Evolutionary conservation across 1,139 yeast genomes (phyloP).

Genomic region (Pneumocystis oryctolagi): DNA sequence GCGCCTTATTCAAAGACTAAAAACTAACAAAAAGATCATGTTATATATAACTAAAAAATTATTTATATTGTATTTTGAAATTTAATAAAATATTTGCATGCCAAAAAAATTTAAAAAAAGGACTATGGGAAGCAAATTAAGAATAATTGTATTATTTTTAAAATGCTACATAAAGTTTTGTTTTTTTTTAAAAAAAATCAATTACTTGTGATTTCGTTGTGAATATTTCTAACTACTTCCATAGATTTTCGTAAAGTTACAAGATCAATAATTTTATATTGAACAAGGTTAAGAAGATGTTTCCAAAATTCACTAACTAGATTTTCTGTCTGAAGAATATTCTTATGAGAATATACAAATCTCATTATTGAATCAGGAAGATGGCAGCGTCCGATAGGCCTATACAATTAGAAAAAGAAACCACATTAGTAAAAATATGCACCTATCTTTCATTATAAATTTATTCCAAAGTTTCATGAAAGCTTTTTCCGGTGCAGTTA

Average conservation of each 20-base stretch:
- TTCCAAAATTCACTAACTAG: conserved; percentile 13
- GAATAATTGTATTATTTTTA: neutral
- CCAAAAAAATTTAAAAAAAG: neutral
- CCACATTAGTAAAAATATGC: neutral
- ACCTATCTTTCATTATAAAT: conserved; percentile 13
- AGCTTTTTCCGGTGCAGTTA: conserved; percentile 10
- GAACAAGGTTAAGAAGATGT: conserved; percentile 13
- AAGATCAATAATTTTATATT: conserved; percentile 13
- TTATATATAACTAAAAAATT: too few relatives aligned
- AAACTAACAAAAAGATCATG: too few relatives aligned
- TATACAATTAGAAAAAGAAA: neutral
- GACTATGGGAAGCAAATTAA: neutral
- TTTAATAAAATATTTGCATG: neutral
- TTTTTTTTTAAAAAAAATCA: neutral
- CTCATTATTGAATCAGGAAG: conserved; percentile 12
- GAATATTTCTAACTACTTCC: neutral
- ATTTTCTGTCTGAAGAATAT: conserved; percentile 5
- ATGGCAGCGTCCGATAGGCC: conserved; percentile 12
- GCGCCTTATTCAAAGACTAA: neutral
- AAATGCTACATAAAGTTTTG: neutral
- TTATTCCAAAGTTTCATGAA: conserved; percentile 14
- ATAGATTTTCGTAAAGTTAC: conserved; percentile 2
- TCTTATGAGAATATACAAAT: conserved; percentile 10
- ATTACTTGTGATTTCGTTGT: neutral
- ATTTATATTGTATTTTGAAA: neutral